Evolutionary conservation across 345 rosid genomes (phyloP).

Genomic region (Theobroma cacao): DNA sequence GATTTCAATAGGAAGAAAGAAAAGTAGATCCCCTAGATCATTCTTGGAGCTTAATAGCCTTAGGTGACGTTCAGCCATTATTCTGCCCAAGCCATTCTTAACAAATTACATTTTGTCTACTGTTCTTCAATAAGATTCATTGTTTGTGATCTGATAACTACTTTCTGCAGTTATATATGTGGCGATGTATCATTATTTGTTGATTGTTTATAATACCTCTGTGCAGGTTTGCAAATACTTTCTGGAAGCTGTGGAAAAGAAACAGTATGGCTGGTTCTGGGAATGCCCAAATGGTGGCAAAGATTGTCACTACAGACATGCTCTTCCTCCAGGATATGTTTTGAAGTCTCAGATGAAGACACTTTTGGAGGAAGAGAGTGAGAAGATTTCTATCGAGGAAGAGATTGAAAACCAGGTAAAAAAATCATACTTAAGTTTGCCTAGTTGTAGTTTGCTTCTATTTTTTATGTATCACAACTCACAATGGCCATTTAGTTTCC

Average conservation of each 20-base stretch:
- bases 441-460: constrained; percentile 1
- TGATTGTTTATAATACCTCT: constrained; percentile 4
- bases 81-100: neutral
- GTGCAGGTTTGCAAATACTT: constrained; percentile 90
- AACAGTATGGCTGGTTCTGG: constrained; percentile 99
- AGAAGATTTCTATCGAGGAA: constrained; percentile 78
- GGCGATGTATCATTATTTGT: neutral
- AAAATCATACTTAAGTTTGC: neutral
- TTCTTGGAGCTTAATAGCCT: neutral
- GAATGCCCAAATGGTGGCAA: constrained; percentile 80
- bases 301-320: constrained; percentile 94
- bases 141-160: neutral
- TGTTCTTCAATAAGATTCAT: neutral
- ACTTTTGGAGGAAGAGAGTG: constrained; percentile 79
- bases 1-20: neutral
- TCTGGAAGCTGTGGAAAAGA: constrained; percentile 94
- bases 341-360: constrained; percentile 97
- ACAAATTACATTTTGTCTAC: neutral
- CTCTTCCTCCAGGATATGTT: constrained; percentile 94
- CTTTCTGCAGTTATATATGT: neutral
- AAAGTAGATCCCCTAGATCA: neutral
- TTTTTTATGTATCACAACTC: neutral
- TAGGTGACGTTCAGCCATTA: neutral
- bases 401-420: constrained; percentile 91
- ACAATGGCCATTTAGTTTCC: neutral